Conservation (phyloP, 495 filamentous ascomycete genomes). For the Penicillium parvum region DNA sequence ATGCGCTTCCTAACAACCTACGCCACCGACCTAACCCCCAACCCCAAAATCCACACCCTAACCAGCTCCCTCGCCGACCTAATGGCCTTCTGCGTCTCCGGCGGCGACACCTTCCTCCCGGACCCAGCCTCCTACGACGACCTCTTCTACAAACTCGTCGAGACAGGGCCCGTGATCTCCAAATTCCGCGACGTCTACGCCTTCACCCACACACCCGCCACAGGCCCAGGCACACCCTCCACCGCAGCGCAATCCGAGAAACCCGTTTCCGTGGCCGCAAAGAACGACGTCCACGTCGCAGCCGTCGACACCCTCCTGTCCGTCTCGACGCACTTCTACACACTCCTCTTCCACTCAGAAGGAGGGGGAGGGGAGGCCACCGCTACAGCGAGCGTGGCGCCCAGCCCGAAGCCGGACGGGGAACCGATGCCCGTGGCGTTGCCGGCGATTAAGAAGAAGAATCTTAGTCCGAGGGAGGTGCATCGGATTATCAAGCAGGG, state of each 20-base stretch:
- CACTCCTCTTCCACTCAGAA: slow-evolving; percentile 65
- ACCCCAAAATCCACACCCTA: slow-evolving; percentile 54
- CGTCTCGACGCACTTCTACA: slow-evolving; percentile 82
- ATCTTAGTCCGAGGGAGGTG: slow-evolving; percentile 78
- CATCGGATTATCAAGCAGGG: slow-evolving; percentile 90
- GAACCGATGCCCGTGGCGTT: slow-evolving; percentile 25
- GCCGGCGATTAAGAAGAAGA: slow-evolving; percentile 45
- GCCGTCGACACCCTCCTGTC: slow-evolving; percentile 80
- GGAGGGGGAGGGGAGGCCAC: slow-evolving; percentile 29
- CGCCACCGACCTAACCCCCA: slow-evolving; percentile 61
- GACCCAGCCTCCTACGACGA: slow-evolving; percentile 87
- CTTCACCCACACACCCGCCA: slow-evolving; percentile 20
- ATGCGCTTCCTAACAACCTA: slow-evolving; percentile 90
- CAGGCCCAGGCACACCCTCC: too few species aligned
- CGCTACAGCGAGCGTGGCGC: neutral
- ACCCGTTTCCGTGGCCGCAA: slow-evolving; percentile 9
- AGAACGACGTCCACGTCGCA: slow-evolving; percentile 30
- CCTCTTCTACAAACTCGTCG: slow-evolving; percentile 96
- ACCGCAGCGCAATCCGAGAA: neutral
- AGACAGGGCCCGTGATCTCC: slow-evolving; percentile 76
- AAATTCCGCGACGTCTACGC: slow-evolving; percentile 78
- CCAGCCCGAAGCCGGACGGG: slow-evolving; percentile 22
- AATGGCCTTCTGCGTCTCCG: slow-evolving; percentile 79
- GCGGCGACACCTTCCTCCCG: slow-evolving; percentile 90
- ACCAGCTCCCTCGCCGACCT: slow-evolving; percentile 64